A percentile compares a stretch with the other conserved stretches of the same genome.
phyloP scores from a whole-genome alignment of 2,329 filamentous ascomycete genomes.

The Raffaelea arxii region DNA sequence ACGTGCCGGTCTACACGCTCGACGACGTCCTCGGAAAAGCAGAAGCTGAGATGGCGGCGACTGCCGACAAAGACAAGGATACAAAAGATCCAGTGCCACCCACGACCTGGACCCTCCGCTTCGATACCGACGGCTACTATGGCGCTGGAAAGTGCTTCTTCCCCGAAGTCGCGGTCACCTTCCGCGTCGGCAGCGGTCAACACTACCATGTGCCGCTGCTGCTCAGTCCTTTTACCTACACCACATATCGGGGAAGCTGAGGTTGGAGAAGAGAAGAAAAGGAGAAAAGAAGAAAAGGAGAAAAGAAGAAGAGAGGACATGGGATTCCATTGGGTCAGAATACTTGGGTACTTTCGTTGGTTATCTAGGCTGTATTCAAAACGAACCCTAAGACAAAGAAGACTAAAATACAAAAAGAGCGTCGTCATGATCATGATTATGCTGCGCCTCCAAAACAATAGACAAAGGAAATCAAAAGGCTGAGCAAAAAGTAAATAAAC shows the following conservation, averaged over 20 bases:
- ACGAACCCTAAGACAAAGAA: no score
- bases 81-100: conserved; percentile 12
- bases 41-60: conserved; percentile 12
- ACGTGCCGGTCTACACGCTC: conserved; percentile 48
- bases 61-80: no score
- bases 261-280: not conserved
- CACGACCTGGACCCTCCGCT: conserved; percentile 58
- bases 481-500: no score
- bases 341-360: no score
- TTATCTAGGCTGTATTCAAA: no score
- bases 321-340: no score
- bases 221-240: conserved; percentile 70
- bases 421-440: no score
- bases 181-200: conserved; percentile 44
- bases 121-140: conserved; percentile 66
- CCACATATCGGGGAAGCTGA: conserved; percentile 70
- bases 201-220: conserved; percentile 74
- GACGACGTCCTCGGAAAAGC: conserved; percentile 42
- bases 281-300: not conserved
- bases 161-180: conserved; percentile 47
- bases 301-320: not conserved
- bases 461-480: no score
- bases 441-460: no score
- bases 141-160: conserved; percentile 50
- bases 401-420: no score